Conservation (phyloP, 2,329 filamentous ascomycete genomes). For the Beauveria sp. region DNA sequence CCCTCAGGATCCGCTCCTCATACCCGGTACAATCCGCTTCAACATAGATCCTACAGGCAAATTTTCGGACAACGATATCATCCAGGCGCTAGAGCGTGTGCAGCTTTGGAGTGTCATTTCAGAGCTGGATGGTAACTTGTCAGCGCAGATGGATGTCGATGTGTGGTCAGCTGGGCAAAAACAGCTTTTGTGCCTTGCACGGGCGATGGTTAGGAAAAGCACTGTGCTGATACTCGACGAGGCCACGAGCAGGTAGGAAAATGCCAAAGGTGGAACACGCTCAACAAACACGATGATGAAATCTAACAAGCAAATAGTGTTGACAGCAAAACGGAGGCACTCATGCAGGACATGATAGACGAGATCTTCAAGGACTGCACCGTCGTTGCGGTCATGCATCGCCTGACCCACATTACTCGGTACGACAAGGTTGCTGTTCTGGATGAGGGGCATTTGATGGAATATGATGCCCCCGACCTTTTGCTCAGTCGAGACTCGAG, state of each 20-base stretch:
- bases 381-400: constrained; percentile 36
- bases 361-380: constrained; percentile 37
- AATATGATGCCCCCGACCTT: background rate
- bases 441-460: background rate
- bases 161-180: constrained; percentile 34
- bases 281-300: background rate
- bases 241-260: background rate
- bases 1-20: background rate
- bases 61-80: background rate
- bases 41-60: background rate
- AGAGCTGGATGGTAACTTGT: constrained; percentile 30
- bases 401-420: constrained; percentile 38
- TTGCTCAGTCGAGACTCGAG: background rate
- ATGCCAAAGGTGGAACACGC: background rate
- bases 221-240: background rate
- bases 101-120: constrained; percentile 27
- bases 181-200: constrained; percentile 34
- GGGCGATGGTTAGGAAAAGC: constrained; percentile 25
- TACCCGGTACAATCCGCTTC: background rate
- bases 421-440: constrained; percentile 52
- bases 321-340: constrained; percentile 24
- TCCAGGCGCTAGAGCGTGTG: background rate
- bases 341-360: constrained; percentile 25
- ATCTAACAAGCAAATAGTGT: constrained; percentile 18
- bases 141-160: constrained; percentile 21